Evolutionary conservation across 176 grass and related monocot genomes (phyloP), one percentile per base, ranked within the genome.

Genomic region (Canna indica): DNA sequence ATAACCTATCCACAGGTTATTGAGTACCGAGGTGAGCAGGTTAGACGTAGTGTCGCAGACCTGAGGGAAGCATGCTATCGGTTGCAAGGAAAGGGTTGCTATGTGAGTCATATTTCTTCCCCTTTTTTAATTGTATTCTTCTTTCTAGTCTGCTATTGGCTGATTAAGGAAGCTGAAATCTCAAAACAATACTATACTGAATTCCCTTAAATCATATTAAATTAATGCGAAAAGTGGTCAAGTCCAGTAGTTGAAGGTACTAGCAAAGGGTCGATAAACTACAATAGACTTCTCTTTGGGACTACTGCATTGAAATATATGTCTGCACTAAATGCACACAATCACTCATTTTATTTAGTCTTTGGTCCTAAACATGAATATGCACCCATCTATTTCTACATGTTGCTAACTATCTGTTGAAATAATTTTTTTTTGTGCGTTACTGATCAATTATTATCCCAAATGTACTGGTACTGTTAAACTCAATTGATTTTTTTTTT

Each of bases 1-100:
- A 11, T 72, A 45, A 65, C 58, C 58, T 77, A 50, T 65, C 68
- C 71, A 73, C 75, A 97, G 93, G 93, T 92, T 30, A 81, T 92
- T 46, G 93, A 97, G 69, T 97, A 97, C 77, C 86, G 93, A 29
- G 93, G 93, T 77, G 88, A 91, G 65, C 93, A 92, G 82, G 93
- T 97, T 59, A 84, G 89, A 59, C 77, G 89, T 79, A 97, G 86
- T 56, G 75, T 97, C 68, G 94, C 94, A 63, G 94, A 97, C 83
- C 81, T 92, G 48, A 79, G 94, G 74, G 94, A 97, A 77, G 82
- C 67, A 75, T 73, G 77, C 47, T 97, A 97, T 68, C 86, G 77
- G 3, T 67, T 80, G 64, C 81, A 92, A 73, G 86, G 88, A 70
- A 97, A 97, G 90, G 94, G 91, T 97, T 97, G 94, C 82, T 97